A percentile compares a stretch with the other conserved stretches of the same genome.
Evolutionary conservation across 345 rosid genomes (phyloP).

Genomic region (Erodium maritimum): DNA sequence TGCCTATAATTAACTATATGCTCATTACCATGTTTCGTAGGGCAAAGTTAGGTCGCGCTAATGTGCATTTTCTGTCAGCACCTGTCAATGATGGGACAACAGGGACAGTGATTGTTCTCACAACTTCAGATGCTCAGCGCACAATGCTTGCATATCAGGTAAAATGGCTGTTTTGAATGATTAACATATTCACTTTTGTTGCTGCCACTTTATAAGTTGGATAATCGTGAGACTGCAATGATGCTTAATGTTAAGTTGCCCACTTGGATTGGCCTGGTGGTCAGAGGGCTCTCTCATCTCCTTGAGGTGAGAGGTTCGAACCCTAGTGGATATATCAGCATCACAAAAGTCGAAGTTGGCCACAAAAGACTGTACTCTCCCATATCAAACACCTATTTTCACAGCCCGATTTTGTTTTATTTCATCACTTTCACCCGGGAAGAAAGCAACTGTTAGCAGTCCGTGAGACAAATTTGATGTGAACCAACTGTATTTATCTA

Average conservation of each 20-base stretch:
- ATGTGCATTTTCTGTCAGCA: conserved; percentile 72
- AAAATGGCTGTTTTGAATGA: neutral
- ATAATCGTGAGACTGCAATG: neutral
- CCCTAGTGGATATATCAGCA: too few species aligned
- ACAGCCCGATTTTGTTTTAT: too few species aligned
- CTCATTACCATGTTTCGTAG: conserved; percentile 21
- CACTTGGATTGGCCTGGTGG: too few species aligned
- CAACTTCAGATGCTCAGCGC: conserved; percentile 94
- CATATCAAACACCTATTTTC: too few species aligned
- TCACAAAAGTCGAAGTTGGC: too few species aligned
- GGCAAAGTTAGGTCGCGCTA: conserved; percentile 64
- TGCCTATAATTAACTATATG: too few species aligned
- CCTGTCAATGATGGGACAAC: conserved; percentile 88
- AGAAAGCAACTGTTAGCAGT: too few species aligned
- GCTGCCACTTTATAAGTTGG: neutral
- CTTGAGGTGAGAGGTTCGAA: too few species aligned
- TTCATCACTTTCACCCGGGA: too few species aligned
- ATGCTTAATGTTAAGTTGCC: too few species aligned
- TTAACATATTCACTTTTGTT: neutral
- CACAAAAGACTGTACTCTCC: too few species aligned
- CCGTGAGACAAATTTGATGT: neutral
- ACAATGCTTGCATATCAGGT: conserved; percentile 98
- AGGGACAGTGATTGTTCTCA: conserved; percentile 92
- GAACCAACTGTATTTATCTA: neutral
- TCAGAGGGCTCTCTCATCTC: too few species aligned